A percentile compares a stretch with the other conserved stretches of the same genome.
Conservation (phyloP, 805 yeast species). For the Ogataea parapolymorpha region DNA sequence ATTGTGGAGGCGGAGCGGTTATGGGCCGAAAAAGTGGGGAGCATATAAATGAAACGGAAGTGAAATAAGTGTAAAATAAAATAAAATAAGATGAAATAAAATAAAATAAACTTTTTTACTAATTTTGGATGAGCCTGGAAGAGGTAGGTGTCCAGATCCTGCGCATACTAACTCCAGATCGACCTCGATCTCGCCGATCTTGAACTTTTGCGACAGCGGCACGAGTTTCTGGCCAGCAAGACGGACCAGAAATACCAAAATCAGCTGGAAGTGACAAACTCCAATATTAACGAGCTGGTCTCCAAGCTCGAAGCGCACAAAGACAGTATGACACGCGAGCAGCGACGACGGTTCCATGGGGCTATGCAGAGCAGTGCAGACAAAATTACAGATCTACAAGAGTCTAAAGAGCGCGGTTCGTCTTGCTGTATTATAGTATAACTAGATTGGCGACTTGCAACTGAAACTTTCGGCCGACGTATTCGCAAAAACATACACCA, state of each 20-base stretch:
- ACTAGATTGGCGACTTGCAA: slow-evolving; percentile 26
- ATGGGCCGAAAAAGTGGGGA: slow-evolving; percentile 39
- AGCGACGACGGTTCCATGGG: slow-evolving; percentile 5
- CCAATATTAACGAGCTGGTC: slow-evolving; percentile 1
- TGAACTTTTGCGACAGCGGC: slow-evolving; percentile 4
- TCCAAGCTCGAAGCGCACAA: background rate
- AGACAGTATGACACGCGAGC: slow-evolving; percentile 1
- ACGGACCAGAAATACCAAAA: slow-evolving; percentile 1
- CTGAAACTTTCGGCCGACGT: slow-evolving; percentile 27
- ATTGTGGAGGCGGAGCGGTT: slow-evolving; percentile 87
- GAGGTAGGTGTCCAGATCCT: slow-evolving; percentile 3
- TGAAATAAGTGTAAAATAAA: background rate
- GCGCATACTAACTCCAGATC: slow-evolving; percentile 3
- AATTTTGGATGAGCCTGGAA: slow-evolving; percentile 2
- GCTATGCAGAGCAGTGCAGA: background rate
- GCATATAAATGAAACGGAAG: background rate
- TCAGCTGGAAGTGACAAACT: slow-evolving; percentile 4
- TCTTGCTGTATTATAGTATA: slow-evolving; percentile 5
- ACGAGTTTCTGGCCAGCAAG: background rate
- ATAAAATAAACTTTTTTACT: slow-evolving; percentile 2
- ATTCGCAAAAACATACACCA: slow-evolving; percentile 20
- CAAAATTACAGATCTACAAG: background rate
- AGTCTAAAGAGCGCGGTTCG: background rate
- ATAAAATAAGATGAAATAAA: background rate
- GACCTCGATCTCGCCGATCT: slow-evolving; percentile 3